phyloP scores from a whole-genome alignment of 2,329 filamentous ascomycete species.

The Lojkania enalia region DNA sequence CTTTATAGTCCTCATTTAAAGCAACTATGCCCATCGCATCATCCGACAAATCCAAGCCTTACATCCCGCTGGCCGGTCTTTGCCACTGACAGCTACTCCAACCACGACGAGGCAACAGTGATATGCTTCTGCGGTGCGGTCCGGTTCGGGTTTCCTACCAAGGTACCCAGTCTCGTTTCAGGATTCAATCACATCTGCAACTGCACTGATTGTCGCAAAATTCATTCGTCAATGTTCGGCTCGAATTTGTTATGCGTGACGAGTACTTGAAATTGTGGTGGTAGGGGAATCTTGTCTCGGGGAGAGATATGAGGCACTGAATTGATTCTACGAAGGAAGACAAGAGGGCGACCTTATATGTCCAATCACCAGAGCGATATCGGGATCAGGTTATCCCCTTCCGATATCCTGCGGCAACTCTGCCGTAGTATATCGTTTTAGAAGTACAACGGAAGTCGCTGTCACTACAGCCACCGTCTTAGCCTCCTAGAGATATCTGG shows the following conservation, averaged over 20 bases:
- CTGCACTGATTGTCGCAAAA: not conserved
- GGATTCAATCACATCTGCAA: not conserved
- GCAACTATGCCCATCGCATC: constrained; percentile 61
- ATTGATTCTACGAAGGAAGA: too few species aligned
- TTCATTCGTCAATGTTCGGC: constrained; percentile 1
- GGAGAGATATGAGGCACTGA: too few species aligned
- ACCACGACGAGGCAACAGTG: constrained; percentile 29
- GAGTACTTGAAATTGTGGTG: constrained; percentile 28
- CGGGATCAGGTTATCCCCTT: too few species aligned
- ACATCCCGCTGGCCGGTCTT: constrained; percentile 25
- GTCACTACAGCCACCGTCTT: too few species aligned
- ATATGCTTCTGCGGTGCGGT: constrained; percentile 37
- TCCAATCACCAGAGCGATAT: too few species aligned
- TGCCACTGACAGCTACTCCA: constrained; percentile 27
- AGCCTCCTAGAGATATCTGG: too few species aligned
- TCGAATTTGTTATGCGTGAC: constrained; percentile 58
- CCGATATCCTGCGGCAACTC: too few species aligned
- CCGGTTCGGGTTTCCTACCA: constrained; percentile 22
- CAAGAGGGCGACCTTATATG: too few species aligned
- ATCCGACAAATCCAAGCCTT: constrained; percentile 18
- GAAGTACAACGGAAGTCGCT: too few species aligned
- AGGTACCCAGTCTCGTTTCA: not conserved
- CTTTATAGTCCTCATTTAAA: too few species aligned
- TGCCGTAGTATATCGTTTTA: too few species aligned
- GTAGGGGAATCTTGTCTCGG: too few species aligned